A percentile compares a stretch with the other conserved stretches of the same genome.
Evolutionary conservation across 2,329 filamentous ascomycete species (phyloP).

Genomic region (Sphaerulina musiva): DNA sequence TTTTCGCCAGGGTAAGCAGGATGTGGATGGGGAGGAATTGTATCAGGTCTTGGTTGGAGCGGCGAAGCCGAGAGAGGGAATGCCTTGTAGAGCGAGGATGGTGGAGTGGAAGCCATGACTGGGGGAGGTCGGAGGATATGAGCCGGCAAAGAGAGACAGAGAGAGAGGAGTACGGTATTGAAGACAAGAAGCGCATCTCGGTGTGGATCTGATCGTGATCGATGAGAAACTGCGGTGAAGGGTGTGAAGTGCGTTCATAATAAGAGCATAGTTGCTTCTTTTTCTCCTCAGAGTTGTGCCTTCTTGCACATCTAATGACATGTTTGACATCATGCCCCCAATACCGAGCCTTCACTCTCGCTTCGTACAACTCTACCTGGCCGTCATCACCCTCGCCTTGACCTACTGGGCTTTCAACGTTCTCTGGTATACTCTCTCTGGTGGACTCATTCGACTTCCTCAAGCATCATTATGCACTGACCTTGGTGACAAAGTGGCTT

Average conservation of each 20-base stretch:
- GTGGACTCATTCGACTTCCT: neutral
- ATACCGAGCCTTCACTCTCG: neutral
- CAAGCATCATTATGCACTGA: neutral
- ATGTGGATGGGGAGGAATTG: slow-evolving; percentile 26
- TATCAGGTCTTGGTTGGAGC: slow-evolving; percentile 28
- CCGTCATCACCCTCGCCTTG: neutral
- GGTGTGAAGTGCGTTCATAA: no score
- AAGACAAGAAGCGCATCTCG: neutral
- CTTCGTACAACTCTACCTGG: neutral
- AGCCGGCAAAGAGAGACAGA: no score
- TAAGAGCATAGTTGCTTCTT: no score
- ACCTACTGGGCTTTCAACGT: neutral
- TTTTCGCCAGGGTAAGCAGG: slow-evolving; percentile 22
- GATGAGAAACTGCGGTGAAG: neutral
- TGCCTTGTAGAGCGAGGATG: slow-evolving; percentile 23
- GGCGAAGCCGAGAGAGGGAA: slow-evolving; percentile 30
- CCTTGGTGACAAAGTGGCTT: neutral
- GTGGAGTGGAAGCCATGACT: slow-evolving; percentile 11
- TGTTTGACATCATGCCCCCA: neutral
- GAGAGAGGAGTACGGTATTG: neutral
- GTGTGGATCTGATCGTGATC: neutral
- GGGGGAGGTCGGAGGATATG: neutral
- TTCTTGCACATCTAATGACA: neutral
- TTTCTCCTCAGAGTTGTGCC: neutral
- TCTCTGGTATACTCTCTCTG: neutral